Conservation (phyloP, 1,139 yeast genomes). For the Blastobotrys indianensis region DNA sequence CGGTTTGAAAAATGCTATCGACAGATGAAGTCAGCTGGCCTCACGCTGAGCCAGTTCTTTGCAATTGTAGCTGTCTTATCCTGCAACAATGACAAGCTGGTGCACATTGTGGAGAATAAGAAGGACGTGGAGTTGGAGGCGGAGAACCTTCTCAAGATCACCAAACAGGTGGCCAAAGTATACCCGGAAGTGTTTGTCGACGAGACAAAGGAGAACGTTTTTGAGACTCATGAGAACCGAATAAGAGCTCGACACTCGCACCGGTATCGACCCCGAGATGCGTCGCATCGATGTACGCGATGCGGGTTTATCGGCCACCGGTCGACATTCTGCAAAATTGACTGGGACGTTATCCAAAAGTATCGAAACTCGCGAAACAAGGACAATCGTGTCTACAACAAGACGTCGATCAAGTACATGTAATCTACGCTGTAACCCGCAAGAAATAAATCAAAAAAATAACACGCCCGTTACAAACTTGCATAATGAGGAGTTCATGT, state of each 20-base stretch:
- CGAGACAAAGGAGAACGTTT: conserved; percentile 11
- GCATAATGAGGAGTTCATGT: too few relatives aligned
- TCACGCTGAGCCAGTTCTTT: conserved; percentile 12
- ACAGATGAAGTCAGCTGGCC: conserved; percentile 9
- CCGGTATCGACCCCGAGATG: conserved; percentile 13
- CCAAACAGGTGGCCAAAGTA: conserved; percentile 9
- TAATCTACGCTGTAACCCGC: too few relatives aligned
- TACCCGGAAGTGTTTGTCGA: conserved; percentile 14
- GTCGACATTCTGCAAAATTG: conserved; percentile 11
- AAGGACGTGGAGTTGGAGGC: conserved; percentile 11
- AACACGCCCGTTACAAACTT: too few relatives aligned
- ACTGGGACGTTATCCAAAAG: conserved; percentile 11
- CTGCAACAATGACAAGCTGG: conserved; percentile 12
- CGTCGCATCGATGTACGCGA: conserved; percentile 13
- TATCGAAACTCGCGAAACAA: conserved; percentile 11
- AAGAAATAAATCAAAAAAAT: too few relatives aligned
- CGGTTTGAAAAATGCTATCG: conserved; percentile 9
- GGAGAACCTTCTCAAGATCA: conserved; percentile 9
- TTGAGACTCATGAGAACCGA: conserved; percentile 11
- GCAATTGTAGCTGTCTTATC: conserved; percentile 11
- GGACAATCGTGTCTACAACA: conserved; percentile 9
- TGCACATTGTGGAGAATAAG: conserved; percentile 9
- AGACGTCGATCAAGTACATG: conserved; percentile 7
- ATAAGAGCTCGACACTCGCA: conserved; percentile 9
- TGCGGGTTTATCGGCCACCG: conserved; percentile 14